phyloP scores from a whole-genome alignment of 345 rosid genomes.

The Angophora floribunda region DNA sequence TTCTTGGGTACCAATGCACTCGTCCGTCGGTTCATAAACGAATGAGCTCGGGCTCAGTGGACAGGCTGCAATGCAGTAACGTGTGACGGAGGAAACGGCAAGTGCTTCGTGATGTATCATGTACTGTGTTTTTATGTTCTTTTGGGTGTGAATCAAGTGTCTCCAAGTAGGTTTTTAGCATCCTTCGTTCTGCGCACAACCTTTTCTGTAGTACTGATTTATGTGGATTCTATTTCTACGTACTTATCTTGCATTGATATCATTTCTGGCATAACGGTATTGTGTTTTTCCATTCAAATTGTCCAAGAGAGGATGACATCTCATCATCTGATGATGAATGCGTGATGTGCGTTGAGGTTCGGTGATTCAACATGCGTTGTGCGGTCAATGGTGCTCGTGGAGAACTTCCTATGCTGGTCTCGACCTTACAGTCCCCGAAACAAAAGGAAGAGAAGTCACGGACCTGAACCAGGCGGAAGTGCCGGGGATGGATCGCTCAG shows the following conservation, averaged over 20 bases:
- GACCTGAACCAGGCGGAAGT: background rate
- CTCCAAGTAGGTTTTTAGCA: background rate
- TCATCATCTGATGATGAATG: background rate
- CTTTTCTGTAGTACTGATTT: background rate
- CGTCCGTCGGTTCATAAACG: slow-evolving; percentile 37
- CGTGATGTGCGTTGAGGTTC: background rate
- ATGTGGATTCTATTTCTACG: background rate
- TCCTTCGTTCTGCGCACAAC: background rate
- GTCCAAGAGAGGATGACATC: background rate
- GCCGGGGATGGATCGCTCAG: background rate
- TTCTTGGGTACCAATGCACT: slow-evolving; percentile 15
- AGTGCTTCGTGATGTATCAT: background rate
- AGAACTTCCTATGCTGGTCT: background rate
- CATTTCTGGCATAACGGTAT: background rate
- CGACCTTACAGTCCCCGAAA: background rate
- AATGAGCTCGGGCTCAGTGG: slow-evolving; percentile 10
- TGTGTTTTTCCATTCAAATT: background rate
- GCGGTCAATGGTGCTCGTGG: background rate
- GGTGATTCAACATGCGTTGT: background rate
- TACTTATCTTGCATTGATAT: background rate
- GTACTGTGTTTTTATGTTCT: background rate
- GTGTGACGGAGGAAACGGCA: background rate
- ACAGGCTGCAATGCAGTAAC: slow-evolving; percentile 14
- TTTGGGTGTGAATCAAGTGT: background rate
- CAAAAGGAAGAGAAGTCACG: background rate